Evolutionary conservation across 768 basidiomycete genomes (phyloP), one percentile per base, ranked within the genome.

Genomic region (Mycena amicta): DNA sequence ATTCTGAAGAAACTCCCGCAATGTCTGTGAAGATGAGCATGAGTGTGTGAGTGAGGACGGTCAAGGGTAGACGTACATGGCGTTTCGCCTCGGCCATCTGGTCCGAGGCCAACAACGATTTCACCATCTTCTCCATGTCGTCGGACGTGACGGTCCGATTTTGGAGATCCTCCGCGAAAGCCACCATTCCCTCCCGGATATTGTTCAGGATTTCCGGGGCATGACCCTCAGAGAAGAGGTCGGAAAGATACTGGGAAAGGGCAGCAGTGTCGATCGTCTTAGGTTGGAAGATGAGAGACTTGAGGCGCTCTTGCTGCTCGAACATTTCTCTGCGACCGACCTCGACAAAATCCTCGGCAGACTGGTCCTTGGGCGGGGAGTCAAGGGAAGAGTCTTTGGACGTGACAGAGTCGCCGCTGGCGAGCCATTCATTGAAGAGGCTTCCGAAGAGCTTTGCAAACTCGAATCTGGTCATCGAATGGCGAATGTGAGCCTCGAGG

Each of bases 1-100:
- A 53, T 79, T 82, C 13, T 74, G 72, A 8, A 68, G 57, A 66
- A 81, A 79, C n/a, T 77, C 74, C 33, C 71, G 71, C 55, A 82
- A 57, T 1, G 77, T 79, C 16, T 72, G n/a, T n/a, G n/a, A n/a
- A n/a, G n/a, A n/a, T n/a, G n/a, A n/a, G n/a, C n/a, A n/a, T n/a
- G n/a, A n/a, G n/a, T n/a, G n/a, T n/a, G n/a, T n/a, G n/a, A n/a
- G n/a, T n/a, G n/a, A n/a, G n/a, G n/a, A n/a, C n/a, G n/a, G n/a
- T n/a, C n/a, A n/a, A n/a, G n/a, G n/a, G n/a, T n/a, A n/a, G n/a
- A n/a, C n/a, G n/a, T n/a, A n/a, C n/a, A n/a, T n/a, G 70, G 29
- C 73, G 66, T 57, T 79, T 77, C 45, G 71, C 72, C 53, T 77
- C 76, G 50, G 71, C 68, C 74, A 80, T 71, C 18, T 77, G 68